Evolutionary conservation across 805 yeast species (phyloP), one percentile per base, ranked within the genome.

Genomic region (Candida tallmaniae): DNA sequence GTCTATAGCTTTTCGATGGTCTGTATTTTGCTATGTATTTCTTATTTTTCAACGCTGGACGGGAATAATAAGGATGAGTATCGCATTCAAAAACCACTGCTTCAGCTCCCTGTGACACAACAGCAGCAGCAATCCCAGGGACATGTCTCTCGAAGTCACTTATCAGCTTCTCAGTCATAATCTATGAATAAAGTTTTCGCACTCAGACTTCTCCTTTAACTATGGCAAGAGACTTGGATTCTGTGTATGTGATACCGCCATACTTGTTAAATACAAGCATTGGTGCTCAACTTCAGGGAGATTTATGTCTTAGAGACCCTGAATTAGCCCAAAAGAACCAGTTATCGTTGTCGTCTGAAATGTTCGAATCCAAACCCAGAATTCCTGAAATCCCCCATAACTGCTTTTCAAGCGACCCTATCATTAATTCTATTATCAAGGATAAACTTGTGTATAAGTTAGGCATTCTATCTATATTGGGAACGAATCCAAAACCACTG

Each of bases 1-100:
- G 96, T 52, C 98, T 70, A 53, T 93, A 93, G n/a, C 82, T 77
- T 53, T 93, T 93, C 16, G 80, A 74, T 1, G 98, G 97, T 44
- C 98, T 72, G 56, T 73, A 89, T 56, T 93, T 93, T 41, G 87
- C 68, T 23, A 90, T 79, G 54, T 68, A 82, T 35, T 62, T 55
- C 4, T 48, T 34, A 2, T 54, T 44, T 29, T 58, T 53, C 4
- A 60, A 34, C 16, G 41, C 37, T 7, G 68, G 58, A 2, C 10
- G 12, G 4, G 6, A 8, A 20, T 5, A 9, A 51, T 82, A 87
- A 17, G 95, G 95, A 55, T 87, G 95, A 2, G 52, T 52, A 1
- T 55, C 39, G 0, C 90, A 71, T 9, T 65, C 53, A 55, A 83
- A 84, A 2, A 86, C 88, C 8, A 86, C 68, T 0, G 95, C 95